Base-by-base conservation (phyloP, 257 asterid species). In the Echites panduratus region DNA sequence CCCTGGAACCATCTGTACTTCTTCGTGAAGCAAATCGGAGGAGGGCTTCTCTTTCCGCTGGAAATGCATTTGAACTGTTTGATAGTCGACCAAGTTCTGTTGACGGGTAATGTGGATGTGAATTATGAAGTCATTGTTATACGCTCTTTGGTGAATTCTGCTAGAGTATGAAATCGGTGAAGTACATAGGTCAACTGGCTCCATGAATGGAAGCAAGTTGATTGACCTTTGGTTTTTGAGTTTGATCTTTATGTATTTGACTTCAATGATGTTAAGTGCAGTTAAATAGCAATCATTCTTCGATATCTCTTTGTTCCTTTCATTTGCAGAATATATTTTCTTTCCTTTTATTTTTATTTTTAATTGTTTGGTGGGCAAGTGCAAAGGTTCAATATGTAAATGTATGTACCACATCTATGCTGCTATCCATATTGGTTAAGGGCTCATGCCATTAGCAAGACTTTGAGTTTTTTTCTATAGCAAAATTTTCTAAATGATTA, bases 11-110 rank as follows among this genome's bases (percentile, higher is more conserved):
- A 82, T 87, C 99, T 70, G 88, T 92, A 71, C 90, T 95, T 76
- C 81, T 95, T 82, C 92, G 97, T 19, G 98, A 95, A 86, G 98
- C 99, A 80, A 95, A 95, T 80, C 96, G 99, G 49, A 87, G 96
- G 74, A 95, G 99, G 80, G 98, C 99, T 81, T 90, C 98, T 74
- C 95, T 95, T 79, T 95, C 99, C 17, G 97, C 93, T 83, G 99
- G 99, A 81, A 95, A 89, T 86, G 80, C 84, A 84, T 84, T 78
- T 68, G 99, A 95, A 74, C 73, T 95, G 85, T 78, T 87, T 83
- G 99, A 92, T 79, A 86, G 90, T 70, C 97, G 89, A 63, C 75
- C 90, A 77, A 86, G 73, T 80, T 69, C 85, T 70, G 47, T 53
- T 72, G 96, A 95, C 57, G 78, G 98, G 99, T 95, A 87, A 80